Percentiles rank a stretch among this genome's conserved stretches.
Conservation (phyloP, 1,284 basidiomycete species). For the Moniliophthora roreri region DNA sequence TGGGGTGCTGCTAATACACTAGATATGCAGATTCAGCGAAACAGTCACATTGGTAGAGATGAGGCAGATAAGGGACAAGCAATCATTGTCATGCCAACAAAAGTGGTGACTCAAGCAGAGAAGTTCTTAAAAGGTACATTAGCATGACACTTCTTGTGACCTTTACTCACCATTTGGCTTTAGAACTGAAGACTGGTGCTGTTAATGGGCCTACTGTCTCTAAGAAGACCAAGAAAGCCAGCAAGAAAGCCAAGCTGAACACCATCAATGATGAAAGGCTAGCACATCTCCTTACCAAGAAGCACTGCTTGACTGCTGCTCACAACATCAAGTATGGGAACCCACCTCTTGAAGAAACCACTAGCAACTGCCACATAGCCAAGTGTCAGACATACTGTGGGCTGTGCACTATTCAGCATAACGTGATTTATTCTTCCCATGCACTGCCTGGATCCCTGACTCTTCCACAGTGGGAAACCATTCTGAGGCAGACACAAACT, state of each 20-base stretch:
- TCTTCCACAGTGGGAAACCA: background rate
- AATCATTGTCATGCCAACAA: background rate
- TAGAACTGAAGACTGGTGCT: too few species aligned
- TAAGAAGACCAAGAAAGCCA: background rate
- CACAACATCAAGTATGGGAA: background rate
- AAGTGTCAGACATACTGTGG: background rate
- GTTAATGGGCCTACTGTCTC: background rate
- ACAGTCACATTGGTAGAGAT: background rate
- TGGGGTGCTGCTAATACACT: background rate
- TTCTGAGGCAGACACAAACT: too few species aligned
- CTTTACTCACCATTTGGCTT: background rate
- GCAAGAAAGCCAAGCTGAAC: background rate
- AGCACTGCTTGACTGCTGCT: background rate
- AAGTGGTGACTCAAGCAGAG: background rate
- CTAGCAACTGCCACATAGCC: background rate
- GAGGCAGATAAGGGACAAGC: background rate
- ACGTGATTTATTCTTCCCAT: background rate
- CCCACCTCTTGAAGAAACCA: background rate
- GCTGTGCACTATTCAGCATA: background rate
- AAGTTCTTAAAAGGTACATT: background rate
- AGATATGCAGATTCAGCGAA: too few species aligned
- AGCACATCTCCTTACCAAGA: background rate
- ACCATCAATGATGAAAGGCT: background rate
- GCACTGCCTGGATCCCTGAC: background rate
- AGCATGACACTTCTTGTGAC: too few species aligned